Percentiles rank a stretch among this genome's conserved stretches.
These are phyloP conservation scores for Penicillium ochrochloron DNA, from an alignment of 495 filamentous ascomycete species.

Conservation along the genomic window DNA sequence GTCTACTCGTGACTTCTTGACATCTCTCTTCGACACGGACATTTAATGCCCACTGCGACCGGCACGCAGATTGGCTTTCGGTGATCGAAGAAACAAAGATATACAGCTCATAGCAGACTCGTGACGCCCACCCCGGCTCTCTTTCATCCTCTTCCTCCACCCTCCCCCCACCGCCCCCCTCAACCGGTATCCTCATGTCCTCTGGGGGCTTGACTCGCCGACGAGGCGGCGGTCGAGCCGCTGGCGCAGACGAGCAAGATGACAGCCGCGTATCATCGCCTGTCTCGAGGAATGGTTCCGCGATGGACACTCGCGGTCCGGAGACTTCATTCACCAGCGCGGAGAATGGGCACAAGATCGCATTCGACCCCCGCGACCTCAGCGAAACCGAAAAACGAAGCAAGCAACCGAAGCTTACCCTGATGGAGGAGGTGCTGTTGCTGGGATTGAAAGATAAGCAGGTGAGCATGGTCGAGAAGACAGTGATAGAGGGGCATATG, in stretches of 20 bases:
- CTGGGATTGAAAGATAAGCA: slow-evolving; percentile 98
- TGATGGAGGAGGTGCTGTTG: slow-evolving; percentile 97
- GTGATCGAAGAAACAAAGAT: slow-evolving; percentile 9
- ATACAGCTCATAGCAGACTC: slow-evolving; percentile 4
- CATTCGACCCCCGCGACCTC: slow-evolving; percentile 95
- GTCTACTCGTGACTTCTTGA: slow-evolving; percentile 34
- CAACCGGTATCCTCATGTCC: slow-evolving; percentile 55
- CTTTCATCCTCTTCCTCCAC: slow-evolving; percentile 16
- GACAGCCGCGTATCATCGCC: slow-evolving; percentile 74
- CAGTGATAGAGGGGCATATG: background rate
- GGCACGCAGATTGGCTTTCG: slow-evolving; percentile 35
- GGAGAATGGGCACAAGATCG: slow-evolving; percentile 98
- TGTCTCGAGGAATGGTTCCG: slow-evolving; percentile 59
- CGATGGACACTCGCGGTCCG: slow-evolving; percentile 67
- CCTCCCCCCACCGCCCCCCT: slow-evolving; percentile 26
- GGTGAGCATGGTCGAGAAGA: slow-evolving; percentile 52
- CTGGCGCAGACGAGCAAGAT: slow-evolving; percentile 59
- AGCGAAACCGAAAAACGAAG: slow-evolving; percentile 94
- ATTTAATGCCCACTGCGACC: slow-evolving; percentile 34
- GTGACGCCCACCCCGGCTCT: slow-evolving; percentile 15
- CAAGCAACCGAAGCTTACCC: slow-evolving; percentile 96
- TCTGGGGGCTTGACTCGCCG: slow-evolving; percentile 77
- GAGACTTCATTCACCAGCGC: slow-evolving; percentile 91
- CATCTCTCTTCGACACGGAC: slow-evolving; percentile 25
- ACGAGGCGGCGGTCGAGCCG: slow-evolving; percentile 69